Base-by-base conservation (phyloP, 768 basidiomycete genomes). In the Phanerochaete carnosa region DNA sequence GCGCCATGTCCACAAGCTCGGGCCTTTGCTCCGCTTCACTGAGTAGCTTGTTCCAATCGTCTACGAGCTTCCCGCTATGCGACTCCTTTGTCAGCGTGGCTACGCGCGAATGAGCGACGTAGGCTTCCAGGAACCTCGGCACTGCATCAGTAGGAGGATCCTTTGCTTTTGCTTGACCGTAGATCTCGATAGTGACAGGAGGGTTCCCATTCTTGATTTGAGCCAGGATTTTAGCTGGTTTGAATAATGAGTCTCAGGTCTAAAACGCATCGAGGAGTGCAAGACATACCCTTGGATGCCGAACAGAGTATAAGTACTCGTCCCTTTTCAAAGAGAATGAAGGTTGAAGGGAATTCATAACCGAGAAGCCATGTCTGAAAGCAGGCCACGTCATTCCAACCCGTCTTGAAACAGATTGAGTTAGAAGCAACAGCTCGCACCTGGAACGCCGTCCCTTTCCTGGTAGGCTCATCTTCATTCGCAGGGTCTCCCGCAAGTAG, bases 271-370 rank as follows among this genome's bases (percentile, higher is more conserved):
- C 9, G 55, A 30, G 25, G 22, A 62, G 19, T 19, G 6, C 11
- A 9, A 50, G 55, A 33, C 75, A 62, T 62, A 94, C 95, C 91
- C 84, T 98, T 96, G 22, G 88, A 91, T 1, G 90, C 83, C 25
- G 94, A 95, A 64, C 92, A 95, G 28, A 97, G 76, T 43, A 98
- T 88, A 33, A 79, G 78, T 22, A 98, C 75, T 68, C 84, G 90
- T 57, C 88, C 79, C 68, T 89, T 89, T 59, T 87, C 82, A 68
- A 98, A 90, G 22, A 98, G 77, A 60, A 95, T 81, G 29, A 98
- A 79, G 0, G 96, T 98, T 0, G 94, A 94, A 2, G 96, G 97
- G 70, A 98, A 98, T 74, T 99, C 96, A 73, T 95, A 98, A 15
- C 95, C 96, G 39, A 98, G 83, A 19, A 99, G 80, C 92, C 95